Evolutionary conservation across 2,329 filamentous ascomycete genomes (phyloP), one percentile per base, ranked within the genome.

Genomic region (Xylaria sp.): DNA sequence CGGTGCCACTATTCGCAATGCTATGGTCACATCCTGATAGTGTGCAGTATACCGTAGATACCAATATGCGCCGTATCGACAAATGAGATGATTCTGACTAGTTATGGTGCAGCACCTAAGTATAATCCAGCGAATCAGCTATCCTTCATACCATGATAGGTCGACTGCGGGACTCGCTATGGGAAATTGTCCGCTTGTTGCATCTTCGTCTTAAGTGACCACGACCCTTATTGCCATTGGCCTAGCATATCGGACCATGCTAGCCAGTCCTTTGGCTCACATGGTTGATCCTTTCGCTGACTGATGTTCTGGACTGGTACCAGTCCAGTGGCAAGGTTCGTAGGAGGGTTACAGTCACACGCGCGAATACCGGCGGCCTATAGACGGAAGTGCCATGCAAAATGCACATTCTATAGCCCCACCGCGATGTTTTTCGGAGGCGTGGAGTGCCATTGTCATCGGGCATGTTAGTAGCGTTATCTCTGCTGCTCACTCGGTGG

Each of bases 231-330:
- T 49, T 61, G 13, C 36, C 20, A 61, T 67, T 54, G 69, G 69
- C 61, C 69, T 67, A 67, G 71, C 57, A 64, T 66, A 42, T 71
- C 64, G 64, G 65, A 66, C 57, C 11, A 56, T 70, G 64, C 66
- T 71, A 68, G 71, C 76, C 76, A 77, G 64, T 77, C 74, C 68
- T 61, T 71, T 66, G 46, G 65, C 64, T 74, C 75, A 77, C 76
- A 77, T 77, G 76, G 67, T 17, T n/a, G 20, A 68, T 72, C 60
- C 68, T 67, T 63, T 71, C 68, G 73, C 72, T 75, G 69, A 70
- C 33, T 58, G 58, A 26, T 60, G 42, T 31, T 44, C 33, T 63
- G 53, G 66, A 72, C 70, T 68, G 67, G 69, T 63, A 75, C 72
- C 74, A 72, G 67, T 76, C 74, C 74, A 76, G 62, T 57, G 58